These are phyloP conservation scores for Rhynchospora pubera DNA, from an alignment of 176 grass and related monocot species.

Conservation along the genomic window DNA sequence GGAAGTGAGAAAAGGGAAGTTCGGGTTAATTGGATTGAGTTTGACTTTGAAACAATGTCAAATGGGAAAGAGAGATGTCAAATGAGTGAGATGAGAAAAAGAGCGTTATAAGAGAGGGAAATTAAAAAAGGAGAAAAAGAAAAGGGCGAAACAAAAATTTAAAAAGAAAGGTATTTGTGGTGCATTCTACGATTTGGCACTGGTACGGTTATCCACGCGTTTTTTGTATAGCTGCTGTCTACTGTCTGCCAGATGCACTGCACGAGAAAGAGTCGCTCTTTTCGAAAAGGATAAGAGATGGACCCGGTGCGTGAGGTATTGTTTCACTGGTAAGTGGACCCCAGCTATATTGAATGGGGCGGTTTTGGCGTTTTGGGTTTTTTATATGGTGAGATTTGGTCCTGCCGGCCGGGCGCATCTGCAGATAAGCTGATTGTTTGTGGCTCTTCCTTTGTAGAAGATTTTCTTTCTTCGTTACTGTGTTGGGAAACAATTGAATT, in stretches of 20 bases:
- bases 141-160: background rate
- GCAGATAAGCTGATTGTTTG: background rate
- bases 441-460: background rate
- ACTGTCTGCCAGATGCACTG: slow-evolving; percentile 29
- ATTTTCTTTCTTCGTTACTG: background rate
- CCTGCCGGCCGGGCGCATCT: background rate
- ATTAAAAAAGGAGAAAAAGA: background rate
- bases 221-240: slow-evolving; percentile 18
- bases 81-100: slow-evolving; percentile 10
- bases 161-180: background rate
- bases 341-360: background rate
- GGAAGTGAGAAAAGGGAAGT: background rate
- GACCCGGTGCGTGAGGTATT: background rate
- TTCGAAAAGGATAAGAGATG: background rate
- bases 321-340: background rate
- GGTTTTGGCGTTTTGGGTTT: background rate
- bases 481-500: background rate
- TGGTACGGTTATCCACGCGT: slow-evolving; percentile 18
- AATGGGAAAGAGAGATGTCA: slow-evolving; percentile 21
- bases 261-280: slow-evolving; percentile 19
- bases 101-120: background rate
- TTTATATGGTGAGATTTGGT: background rate
- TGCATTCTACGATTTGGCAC: background rate
- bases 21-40: slow-evolving; percentile 6
- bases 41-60: slow-evolving; percentile 26